phyloP scores from a whole-genome alignment of 306 rosid genomes.

The Casuarina equisetifolia region DNA sequence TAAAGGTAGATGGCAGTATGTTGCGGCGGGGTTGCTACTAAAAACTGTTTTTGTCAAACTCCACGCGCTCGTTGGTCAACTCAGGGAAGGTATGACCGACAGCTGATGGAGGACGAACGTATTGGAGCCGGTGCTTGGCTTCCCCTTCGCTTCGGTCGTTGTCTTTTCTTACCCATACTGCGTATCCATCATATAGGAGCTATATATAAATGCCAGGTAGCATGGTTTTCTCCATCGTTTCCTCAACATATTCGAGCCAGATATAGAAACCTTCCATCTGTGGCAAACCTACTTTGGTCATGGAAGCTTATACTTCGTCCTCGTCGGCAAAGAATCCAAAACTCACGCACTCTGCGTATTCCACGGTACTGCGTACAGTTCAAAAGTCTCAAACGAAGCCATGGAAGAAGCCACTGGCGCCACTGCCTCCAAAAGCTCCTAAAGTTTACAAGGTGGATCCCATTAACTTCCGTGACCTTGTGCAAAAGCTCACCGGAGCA shows the following conservation, averaged over 20 bases:
- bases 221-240: too few relatives aligned
- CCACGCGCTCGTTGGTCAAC: background rate
- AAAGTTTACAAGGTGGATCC: constrained; percentile 77
- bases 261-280: too few relatives aligned
- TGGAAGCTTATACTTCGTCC: too few relatives aligned
- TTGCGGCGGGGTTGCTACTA: background rate
- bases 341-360: constrained; percentile 48
- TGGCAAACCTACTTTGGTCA: background rate
- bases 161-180: constrained; percentile 28
- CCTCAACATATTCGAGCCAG: too few relatives aligned
- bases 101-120: constrained; percentile 39
- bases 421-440: constrained; percentile 49
- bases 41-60: constrained; percentile 18
- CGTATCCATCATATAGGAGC: background rate
- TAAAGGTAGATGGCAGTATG: too few relatives aligned
- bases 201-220: constrained; percentile 25
- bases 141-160: constrained; percentile 30
- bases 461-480: constrained; percentile 62
- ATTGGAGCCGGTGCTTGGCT: constrained; percentile 19
- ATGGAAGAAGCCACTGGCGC: constrained; percentile 64
- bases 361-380: constrained; percentile 43
- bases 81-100: constrained; percentile 43
- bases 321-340: background rate
- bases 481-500: constrained; percentile 76
- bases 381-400: constrained; percentile 51